Base-by-base conservation (phyloP, 2,329 filamentous ascomycete species). In the Diaporthe sp. region DNA sequence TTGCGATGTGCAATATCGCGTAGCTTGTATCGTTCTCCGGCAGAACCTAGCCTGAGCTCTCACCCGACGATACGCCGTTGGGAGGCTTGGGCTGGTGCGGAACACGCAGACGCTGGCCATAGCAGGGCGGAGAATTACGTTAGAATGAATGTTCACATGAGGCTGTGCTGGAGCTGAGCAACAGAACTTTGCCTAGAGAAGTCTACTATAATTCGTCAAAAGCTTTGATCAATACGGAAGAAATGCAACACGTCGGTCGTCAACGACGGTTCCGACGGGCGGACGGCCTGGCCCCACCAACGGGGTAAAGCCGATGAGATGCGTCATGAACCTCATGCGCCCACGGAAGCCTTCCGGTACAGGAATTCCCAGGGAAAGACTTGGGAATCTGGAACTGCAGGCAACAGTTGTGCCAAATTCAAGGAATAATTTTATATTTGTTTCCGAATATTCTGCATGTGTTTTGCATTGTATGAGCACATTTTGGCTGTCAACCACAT, bases 251-350 rank as follows among this genome's bases (percentile, higher is more conserved):
- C 31, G 62, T 53, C 62, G 62, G 62, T 22, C 34, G 46, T 37
- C 22, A 10, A 34, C 22, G 31, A 51, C 31, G 49, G 15, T 42
- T 53, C 31, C 31, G 46, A 68, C 4, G 4, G 25, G n/a, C 22
- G n/a, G 34, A 28, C 34, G 15, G 22, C 31, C 46, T 13, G 22
- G 34, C 65, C 65, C 65, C 65, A 55, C 65, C 65, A 39, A 53
- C 62, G 65, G 65, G 15, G 65, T 28, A 55, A 69, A 69, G 65
- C 65, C 65, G 65, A 42, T 28, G 46, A 55, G n/a, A 28, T 10
- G 46, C 13, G 46, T 31, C 62, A 34, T 17, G 65, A 42, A 22
- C 4, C 22, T 68, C 2, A 19, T 22, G 22, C 44, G 44, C 44
- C 62, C 4, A 4, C 28, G 12, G 28, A 37, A 28, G 46, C 46